Percentiles rank a stretch among this genome's conserved stretches.
phyloP scores from a whole-genome alignment of 345 rosid species.

The Heritiera littoralis region DNA sequence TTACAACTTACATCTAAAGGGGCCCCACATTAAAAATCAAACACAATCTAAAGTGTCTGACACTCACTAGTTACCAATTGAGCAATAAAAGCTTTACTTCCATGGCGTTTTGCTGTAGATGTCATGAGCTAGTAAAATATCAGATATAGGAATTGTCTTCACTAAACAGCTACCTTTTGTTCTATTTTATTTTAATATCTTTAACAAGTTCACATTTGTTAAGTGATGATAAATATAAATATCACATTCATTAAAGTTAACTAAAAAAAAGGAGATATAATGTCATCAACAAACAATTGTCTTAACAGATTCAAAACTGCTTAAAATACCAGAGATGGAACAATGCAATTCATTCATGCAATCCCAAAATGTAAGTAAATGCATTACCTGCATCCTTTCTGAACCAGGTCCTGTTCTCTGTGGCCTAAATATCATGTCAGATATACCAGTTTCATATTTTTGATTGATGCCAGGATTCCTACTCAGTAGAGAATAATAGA shows the following conservation, averaged over 20 bases:
- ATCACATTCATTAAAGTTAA: not conserved
- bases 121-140: not conserved
- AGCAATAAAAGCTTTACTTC: not conserved
- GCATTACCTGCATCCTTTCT: constrained; percentile 73
- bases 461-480: constrained; percentile 53
- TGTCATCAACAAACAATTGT: not conserved
- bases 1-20: not conserved
- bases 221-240: not conserved
- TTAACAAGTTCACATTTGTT: not conserved
- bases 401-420: constrained; percentile 54
- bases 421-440: constrained; percentile 75
- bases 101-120: too few relatives aligned
- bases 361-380: not conserved
- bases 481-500: constrained; percentile 24
- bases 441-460: constrained; percentile 46
- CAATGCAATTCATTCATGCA: not conserved
- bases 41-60: not conserved
- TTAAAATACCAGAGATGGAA: too few relatives aligned
- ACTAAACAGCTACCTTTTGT: not conserved
- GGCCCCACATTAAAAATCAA: not conserved
- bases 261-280: not conserved
- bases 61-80: not conserved
- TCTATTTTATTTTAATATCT: too few relatives aligned
- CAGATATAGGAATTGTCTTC: not conserved
- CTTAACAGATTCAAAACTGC: not conserved